A percentile compares a stretch with the other conserved stretches of the same genome.
Evolutionary conservation across 2,329 filamentous ascomycete genomes (phyloP).

Genomic region (Trichoderma hamatum): DNA sequence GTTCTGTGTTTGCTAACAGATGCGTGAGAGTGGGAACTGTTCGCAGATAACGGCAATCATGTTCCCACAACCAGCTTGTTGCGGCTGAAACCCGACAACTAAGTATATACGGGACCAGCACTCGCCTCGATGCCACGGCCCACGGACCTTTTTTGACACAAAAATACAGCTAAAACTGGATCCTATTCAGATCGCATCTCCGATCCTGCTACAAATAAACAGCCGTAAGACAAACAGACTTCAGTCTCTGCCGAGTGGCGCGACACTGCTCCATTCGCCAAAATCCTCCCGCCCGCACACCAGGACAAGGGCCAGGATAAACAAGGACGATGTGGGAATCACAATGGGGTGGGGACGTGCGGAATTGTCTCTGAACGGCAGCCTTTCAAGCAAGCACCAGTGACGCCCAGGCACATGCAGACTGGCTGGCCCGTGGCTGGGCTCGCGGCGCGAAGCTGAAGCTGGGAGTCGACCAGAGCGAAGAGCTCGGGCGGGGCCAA

Average conservation of each 20-base stretch:
- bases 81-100: not conserved
- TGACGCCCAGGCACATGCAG: constrained; percentile 14
- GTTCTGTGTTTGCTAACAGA: not conserved
- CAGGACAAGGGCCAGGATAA: not conserved
- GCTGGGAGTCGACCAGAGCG: not conserved
- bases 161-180: not conserved
- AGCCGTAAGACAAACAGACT: not conserved
- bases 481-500: not conserved
- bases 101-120: not conserved
- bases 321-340: not conserved
- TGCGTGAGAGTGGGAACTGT: not conserved
- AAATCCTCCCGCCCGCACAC: not conserved
- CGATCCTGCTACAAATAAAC: not conserved
- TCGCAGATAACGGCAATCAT: not conserved
- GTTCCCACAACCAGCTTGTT: not conserved
- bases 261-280: not conserved
- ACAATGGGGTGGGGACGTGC: not conserved
- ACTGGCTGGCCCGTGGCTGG: constrained; percentile 19
- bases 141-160: not conserved
- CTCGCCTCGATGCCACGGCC: not conserved
- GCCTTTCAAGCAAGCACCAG: not conserved
- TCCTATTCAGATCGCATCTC: not conserved
- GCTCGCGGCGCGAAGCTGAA: constrained; percentile 10
- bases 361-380: not conserved
- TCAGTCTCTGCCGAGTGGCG: not conserved